phyloP scores from a whole-genome alignment of 108 stramenopile genomes.

The Heterococcus sp. region DNA sequence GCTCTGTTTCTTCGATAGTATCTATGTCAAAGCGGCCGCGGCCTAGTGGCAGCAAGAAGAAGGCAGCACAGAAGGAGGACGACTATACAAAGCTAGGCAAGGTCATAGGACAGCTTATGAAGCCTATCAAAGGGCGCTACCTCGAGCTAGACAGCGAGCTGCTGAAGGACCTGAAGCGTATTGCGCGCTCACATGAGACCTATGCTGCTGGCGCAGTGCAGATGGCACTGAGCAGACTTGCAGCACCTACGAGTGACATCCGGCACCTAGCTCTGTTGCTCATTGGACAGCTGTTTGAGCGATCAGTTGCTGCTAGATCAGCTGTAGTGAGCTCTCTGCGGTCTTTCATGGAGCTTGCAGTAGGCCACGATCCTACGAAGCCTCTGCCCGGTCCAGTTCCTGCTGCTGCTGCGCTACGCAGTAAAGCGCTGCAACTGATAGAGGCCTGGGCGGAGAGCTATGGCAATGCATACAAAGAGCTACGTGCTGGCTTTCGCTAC shows the following conservation, averaged over 20 bases:
- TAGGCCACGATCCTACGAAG: slow-evolving; percentile 20
- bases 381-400: slow-evolving; percentile 22
- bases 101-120: too few species aligned
- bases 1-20: too few species aligned
- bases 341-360: slow-evolving; percentile 6
- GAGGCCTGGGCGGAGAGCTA: slow-evolving; percentile 28
- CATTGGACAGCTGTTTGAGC: slow-evolving; percentile 20
- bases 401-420: slow-evolving; percentile 24
- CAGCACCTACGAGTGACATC: not conserved
- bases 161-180: not conserved
- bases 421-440: slow-evolving; percentile 21
- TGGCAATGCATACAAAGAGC: slow-evolving; percentile 25
- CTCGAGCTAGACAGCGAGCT: too few species aligned
- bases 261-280: slow-evolving; percentile 7
- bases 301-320: slow-evolving; percentile 9
- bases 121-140: too few species aligned
- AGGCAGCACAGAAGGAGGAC: too few species aligned
- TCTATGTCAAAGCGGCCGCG: too few species aligned
- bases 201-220: not conserved
- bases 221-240: not conserved
- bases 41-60: too few species aligned
- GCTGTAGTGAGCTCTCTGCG: slow-evolving; percentile 22
- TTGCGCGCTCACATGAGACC: not conserved
- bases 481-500: slow-evolving; percentile 26
- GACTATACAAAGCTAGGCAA: too few species aligned